Conservation (phyloP, 225 moss, liverwort and hornwort species). For the Asterella californica region DNA sequence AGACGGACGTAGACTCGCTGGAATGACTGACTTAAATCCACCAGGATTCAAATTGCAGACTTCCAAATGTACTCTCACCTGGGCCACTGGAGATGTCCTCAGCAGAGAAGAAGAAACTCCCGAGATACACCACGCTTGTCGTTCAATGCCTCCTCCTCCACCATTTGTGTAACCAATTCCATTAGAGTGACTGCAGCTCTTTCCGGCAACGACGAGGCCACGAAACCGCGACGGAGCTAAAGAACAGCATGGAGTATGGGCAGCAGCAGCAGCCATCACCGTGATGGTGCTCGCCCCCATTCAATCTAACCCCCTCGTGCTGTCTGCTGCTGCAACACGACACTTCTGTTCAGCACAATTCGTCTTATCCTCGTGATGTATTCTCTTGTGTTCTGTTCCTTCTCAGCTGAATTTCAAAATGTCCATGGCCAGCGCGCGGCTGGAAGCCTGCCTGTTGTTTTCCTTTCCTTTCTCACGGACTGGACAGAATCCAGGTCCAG, state of each 20-base stretch:
- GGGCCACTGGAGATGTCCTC: slow-evolving; percentile 5
- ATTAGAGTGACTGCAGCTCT: background rate
- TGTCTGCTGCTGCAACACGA: background rate
- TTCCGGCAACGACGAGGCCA: background rate
- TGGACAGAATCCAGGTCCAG: background rate
- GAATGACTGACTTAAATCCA: background rate
- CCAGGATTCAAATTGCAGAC: background rate
- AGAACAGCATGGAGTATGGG: background rate
- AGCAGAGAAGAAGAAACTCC: slow-evolving; percentile 11
- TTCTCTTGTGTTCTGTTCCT: background rate
- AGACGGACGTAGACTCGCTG: background rate
- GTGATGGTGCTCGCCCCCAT: slow-evolving; percentile 36
- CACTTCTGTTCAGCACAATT: background rate
- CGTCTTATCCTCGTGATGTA: background rate
- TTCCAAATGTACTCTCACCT: background rate
- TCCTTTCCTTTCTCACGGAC: background rate
- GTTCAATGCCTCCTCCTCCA: background rate
- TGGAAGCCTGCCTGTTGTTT: background rate
- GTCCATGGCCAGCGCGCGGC: background rate
- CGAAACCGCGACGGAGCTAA: background rate
- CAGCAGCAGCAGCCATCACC: slow-evolving; percentile 34
- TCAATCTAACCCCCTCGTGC: background rate
- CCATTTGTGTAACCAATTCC: background rate
- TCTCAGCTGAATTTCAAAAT: background rate
- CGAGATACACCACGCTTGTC: background rate